Percentiles rank a stretch among this genome's conserved stretches.
Conservation (phyloP, 352 stramenopile species). For the Phytophthora chlamydospora region DNA sequence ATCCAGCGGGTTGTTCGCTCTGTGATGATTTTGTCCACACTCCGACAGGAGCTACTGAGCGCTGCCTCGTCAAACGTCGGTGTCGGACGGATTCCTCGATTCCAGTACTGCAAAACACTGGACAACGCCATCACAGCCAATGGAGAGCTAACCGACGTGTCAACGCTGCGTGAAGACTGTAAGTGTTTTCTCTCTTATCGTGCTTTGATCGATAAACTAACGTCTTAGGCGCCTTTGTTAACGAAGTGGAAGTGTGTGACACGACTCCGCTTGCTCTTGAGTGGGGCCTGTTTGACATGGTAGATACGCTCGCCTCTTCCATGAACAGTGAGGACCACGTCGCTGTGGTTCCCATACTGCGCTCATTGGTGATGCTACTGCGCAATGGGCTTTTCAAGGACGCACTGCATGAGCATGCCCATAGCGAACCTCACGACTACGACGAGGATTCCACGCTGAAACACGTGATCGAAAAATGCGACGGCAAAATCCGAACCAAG, state of each 20-base stretch:
- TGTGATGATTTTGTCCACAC: constrained; percentile 63
- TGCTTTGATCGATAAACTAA: constrained; percentile 8
- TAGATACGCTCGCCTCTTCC: constrained; percentile 66
- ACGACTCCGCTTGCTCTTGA: constrained; percentile 67
- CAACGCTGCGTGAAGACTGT: constrained; percentile 55
- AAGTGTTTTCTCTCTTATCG: constrained; percentile 14
- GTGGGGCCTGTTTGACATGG: constrained; percentile 75
- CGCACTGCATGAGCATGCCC: constrained; percentile 30
- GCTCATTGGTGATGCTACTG: constrained; percentile 58
- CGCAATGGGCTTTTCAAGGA: constrained; percentile 66
- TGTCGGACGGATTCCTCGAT: constrained; percentile 55
- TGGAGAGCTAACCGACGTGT: constrained; percentile 61
- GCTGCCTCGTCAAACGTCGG: constrained; percentile 33
- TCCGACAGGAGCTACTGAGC: constrained; percentile 58
- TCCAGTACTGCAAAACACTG: constrained; percentile 80
- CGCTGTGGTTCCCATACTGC: constrained; percentile 62
- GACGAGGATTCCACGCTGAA: constrained; percentile 35
- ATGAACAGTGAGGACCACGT: constrained; percentile 88
- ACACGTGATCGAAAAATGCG: constrained; percentile 46
- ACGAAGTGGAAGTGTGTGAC: constrained; percentile 58
- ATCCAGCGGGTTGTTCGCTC: constrained; percentile 76
- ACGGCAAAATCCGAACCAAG: constrained; percentile 57
- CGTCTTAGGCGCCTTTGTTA: constrained; percentile 12
- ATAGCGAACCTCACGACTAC: constrained; percentile 20
- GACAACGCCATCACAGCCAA: constrained; percentile 78